phyloP scores from a whole-genome alignment of 495 filamentous ascomycete species.

The Penicillium paxilli region DNA sequence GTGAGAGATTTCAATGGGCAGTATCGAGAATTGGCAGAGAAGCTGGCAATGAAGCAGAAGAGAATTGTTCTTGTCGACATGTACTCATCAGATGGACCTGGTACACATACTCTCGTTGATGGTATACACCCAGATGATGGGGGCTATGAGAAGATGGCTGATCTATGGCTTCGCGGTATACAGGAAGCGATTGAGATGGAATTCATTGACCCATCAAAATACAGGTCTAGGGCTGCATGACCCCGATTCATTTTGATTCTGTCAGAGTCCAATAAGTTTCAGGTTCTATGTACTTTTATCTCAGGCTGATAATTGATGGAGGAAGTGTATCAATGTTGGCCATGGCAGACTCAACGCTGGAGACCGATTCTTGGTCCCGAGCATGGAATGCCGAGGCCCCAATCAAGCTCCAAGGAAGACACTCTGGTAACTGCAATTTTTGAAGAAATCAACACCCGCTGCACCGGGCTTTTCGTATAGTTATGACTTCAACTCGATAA shows the following conservation, averaged over 20 bases:
- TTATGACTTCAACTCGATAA: not conserved
- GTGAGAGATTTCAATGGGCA: conserved; percentile 32
- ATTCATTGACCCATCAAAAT: not conserved
- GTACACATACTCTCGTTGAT: conserved; percentile 28
- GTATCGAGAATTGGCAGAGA: conserved; percentile 17
- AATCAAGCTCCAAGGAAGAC: no score
- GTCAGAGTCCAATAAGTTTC: not conserved
- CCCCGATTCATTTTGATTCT: not conserved
- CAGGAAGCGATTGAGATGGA: not conserved
- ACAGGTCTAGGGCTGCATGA: not conserved
- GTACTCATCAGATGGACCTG: conserved; percentile 30
- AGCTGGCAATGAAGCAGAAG: not conserved
- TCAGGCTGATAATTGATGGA: no score
- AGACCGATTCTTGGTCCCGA: no score
- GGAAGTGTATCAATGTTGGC: no score
- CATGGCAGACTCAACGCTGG: no score
- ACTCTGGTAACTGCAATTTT: no score
- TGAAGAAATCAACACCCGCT: no score
- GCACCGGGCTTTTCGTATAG: not conserved
- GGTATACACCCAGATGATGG: conserved; percentile 35
- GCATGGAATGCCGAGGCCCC: no score
- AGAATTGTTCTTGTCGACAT: conserved; percentile 34
- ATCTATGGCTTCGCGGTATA: conserved; percentile 3
- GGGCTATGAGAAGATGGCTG: conserved; percentile 38
- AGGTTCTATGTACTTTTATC: no score